phyloP scores from a whole-genome alignment of 495 filamentous ascomycete genomes.

The Clavariopsis aquatica region DNA sequence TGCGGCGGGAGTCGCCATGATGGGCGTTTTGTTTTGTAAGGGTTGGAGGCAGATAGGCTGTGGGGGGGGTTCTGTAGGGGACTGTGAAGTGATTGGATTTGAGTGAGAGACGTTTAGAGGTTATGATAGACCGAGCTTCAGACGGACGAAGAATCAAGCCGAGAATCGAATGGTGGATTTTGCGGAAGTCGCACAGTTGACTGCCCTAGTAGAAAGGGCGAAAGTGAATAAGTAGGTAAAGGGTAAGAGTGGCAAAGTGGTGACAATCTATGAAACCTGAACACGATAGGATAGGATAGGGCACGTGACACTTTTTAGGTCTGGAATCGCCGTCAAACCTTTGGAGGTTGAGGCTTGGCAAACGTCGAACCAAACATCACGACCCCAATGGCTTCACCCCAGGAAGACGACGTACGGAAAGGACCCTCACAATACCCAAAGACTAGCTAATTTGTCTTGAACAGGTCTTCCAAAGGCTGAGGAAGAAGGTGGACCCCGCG shows the following conservation, averaged over 20 bases:
- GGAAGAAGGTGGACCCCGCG: conserved; percentile 61
- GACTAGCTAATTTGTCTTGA: background rate
- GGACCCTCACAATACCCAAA: too few species aligned
- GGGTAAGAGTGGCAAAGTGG: background rate
- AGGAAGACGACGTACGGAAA: conserved; percentile 54
- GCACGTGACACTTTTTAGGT: conserved; percentile 5
- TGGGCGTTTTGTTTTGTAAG: conserved; percentile 5
- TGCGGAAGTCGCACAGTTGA: too few species aligned
- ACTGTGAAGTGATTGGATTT: background rate
- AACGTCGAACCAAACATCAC: conserved; percentile 21
- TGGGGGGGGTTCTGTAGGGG: too few species aligned
- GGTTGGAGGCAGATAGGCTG: background rate
- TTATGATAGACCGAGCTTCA: background rate
- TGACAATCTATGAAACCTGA: background rate
- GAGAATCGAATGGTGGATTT: background rate
- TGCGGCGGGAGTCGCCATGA: conserved; percentile 46
- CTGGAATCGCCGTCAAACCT: background rate
- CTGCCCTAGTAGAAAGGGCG: too few species aligned
- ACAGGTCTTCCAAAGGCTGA: conserved; percentile 68
- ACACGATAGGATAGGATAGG: background rate
- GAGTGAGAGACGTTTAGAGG: too few species aligned
- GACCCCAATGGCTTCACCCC: conserved; percentile 54
- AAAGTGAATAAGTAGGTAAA: too few species aligned
- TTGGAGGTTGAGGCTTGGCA: background rate
- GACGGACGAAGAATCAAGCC: background rate